A percentile compares a stretch with the other conserved stretches of the same genome.
Evolutionary conservation across 768 basidiomycete species (phyloP).

Genomic region (Xanthoconium purpureum): DNA sequence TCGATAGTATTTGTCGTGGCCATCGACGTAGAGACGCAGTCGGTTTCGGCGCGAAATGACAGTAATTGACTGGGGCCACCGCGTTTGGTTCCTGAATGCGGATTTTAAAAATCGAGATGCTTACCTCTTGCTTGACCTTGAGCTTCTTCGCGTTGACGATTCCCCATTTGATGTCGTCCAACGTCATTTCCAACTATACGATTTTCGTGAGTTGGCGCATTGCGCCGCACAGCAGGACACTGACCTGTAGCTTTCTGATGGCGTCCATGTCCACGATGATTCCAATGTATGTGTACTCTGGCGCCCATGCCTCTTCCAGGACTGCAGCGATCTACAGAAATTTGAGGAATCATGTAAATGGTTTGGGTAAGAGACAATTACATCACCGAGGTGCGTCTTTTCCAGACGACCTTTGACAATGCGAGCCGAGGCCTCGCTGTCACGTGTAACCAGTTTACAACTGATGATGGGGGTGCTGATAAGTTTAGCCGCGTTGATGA

Average conservation of each 20-base stretch:
- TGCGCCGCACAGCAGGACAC: not conserved
- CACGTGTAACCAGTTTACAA: conserved; percentile 80
- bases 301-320: conserved; percentile 94
- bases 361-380: conserved; percentile 35
- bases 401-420: conserved; percentile 97
- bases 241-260: conserved; percentile 83
- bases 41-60: conserved; percentile 72
- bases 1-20: conserved; percentile 74
- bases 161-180: conserved; percentile 92
- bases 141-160: conserved; percentile 84
- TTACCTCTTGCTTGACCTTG: conserved; percentile 86
- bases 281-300: conserved; percentile 88
- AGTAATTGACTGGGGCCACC: conserved; percentile 59
- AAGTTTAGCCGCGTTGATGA: conserved; percentile 96
- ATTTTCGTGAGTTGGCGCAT: not conserved
- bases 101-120: not conserved
- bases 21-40: conserved; percentile 76
- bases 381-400: conserved; percentile 92
- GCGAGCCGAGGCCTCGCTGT: conserved; percentile 91
- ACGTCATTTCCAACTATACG: conserved; percentile 78
- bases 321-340: conserved; percentile 74
- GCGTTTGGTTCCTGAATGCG: not conserved
- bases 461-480: conserved; percentile 99
- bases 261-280: conserved; percentile 88
- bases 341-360: not conserved